phyloP scores from a whole-genome alignment of 805 yeast species.

The Suhomyces faveliae region DNA sequence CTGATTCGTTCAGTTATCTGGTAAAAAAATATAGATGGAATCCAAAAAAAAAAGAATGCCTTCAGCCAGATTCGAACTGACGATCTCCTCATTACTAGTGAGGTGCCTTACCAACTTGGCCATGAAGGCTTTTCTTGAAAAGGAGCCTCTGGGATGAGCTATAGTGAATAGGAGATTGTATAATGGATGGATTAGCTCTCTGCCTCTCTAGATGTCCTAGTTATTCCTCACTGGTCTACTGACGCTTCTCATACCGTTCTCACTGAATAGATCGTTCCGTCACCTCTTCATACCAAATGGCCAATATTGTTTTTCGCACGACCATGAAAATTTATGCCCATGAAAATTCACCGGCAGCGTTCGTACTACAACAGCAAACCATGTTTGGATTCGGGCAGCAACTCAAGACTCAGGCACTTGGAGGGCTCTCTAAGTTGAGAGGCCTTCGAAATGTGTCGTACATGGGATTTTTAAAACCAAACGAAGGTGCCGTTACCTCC shows the following conservation, averaged over 20 bases:
- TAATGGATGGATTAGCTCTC: too few species aligned
- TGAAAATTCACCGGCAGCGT: neutral
- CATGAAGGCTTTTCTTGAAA: conserved; percentile 28
- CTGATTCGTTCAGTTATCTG: neutral
- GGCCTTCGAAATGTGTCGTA: conserved; percentile 6
- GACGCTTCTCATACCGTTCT: neutral
- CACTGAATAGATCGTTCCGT: too few species aligned
- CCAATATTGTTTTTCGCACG: conserved; percentile 1
- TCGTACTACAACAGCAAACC: neutral
- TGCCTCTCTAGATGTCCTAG: neutral
- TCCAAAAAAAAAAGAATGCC: conserved; percentile 21
- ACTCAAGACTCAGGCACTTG: conserved; percentile 2
- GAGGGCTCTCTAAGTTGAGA: conserved; percentile 1
- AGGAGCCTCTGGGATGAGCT: too few species aligned
- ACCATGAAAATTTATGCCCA: conserved; percentile 1
- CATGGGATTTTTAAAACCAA: conserved; percentile 56
- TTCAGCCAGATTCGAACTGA: conserved; percentile 38
- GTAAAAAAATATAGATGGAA: neutral
- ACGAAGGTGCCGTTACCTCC: conserved; percentile 56
- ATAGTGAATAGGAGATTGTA: too few species aligned
- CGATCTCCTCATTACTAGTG: conserved; percentile 44
- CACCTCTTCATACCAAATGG: neutral
- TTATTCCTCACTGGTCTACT: neutral
- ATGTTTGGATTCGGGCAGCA: conserved; percentile 7
- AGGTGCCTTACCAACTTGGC: conserved; percentile 44